Base-by-base conservation (phyloP, 768 basidiomycete species). In the Strobilomyces confusus region DNA sequence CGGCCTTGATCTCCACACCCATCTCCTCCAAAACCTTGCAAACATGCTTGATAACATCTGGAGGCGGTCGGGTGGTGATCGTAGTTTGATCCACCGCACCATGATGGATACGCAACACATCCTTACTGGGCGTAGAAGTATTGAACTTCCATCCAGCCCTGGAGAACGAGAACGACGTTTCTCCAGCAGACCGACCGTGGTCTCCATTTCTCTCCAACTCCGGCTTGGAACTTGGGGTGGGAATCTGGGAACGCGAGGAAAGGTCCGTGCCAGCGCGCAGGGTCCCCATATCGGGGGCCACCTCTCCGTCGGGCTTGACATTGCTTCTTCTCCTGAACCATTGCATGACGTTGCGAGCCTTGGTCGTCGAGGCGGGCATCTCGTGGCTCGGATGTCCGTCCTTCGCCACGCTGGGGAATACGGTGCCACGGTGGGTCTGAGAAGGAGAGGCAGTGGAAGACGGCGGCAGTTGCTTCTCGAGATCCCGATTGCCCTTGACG, bases 321-420 rank as follows among this genome's bases (percentile, higher is more conserved):
- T 82, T 86, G 63, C 83, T 86, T 71, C 80, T 81, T 51, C 79
- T 80, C 69, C 89, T 78, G 81, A 99, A 98, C 97, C 97, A 99
- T 59, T 94, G 87, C 95, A 98, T 98, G 49, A 99, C 97, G 65
- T 88, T 92, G 69, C 85, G 84, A 5, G 95, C 94, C 69, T 94
- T 89, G 71, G 80, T 85, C n/a, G 90, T 82, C 56, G 89, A 86
- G 15, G 85, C 89, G 2, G 80, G 79, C 72, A 86, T 73, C 37
- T 76, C 76, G 41, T 61, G 64, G 26, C 63, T 48, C 38, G 58
- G 62, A 57, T 59, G 60, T 26, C 51, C 65, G 6, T 65, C 63
- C 50, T 69, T 69, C 25, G 54, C 46, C 52, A 70, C 58, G 20
- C 59, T 61, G 14, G 67, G 60, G 58, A 66, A 61, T 40, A 66